Conservation (phyloP, 2,329 filamentous ascomycete genomes). For the Trichophyton equinum region DNA sequence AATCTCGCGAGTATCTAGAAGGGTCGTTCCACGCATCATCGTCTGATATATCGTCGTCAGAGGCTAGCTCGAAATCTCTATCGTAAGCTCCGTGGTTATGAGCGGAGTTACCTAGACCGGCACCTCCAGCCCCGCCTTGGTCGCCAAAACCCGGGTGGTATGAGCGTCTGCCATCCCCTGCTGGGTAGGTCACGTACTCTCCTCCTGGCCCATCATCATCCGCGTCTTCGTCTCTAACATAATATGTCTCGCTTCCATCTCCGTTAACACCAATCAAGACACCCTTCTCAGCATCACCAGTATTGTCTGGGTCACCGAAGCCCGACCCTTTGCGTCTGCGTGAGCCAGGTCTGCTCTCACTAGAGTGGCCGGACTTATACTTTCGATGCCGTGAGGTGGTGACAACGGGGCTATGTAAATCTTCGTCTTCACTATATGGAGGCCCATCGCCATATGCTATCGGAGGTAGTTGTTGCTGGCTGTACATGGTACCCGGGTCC, state of each 20-base stretch:
- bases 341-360: conserved; percentile 26
- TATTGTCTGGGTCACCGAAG: conserved; percentile 26
- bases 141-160: conserved; percentile 31
- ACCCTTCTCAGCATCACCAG: conserved; percentile 48
- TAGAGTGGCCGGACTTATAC: conserved; percentile 56
- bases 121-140: conserved; percentile 24
- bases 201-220: conserved; percentile 57
- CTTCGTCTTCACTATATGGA: conserved; percentile 90
- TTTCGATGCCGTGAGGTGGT: conserved; percentile 76
- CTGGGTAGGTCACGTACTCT: conserved; percentile 67
- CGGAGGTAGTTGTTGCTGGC: conserved; percentile 61
- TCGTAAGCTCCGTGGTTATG: not conserved
- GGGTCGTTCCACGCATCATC: conserved; percentile 47
- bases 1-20: conserved; percentile 77
- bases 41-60: conserved; percentile 42
- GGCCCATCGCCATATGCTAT: conserved; percentile 80
- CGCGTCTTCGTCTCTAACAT: conserved; percentile 57
- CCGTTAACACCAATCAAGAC: conserved; percentile 54
- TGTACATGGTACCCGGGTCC: conserved; percentile 39
- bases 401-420: conserved; percentile 77
- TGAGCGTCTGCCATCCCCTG: conserved; percentile 50
- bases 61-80: conserved; percentile 20
- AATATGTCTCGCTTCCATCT: conserved; percentile 63
- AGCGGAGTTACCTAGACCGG: not conserved
- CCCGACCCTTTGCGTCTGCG: conserved; percentile 37